These are phyloP conservation scores for Crepidotus variabilis DNA, from an alignment of 768 basidiomycete genomes.

Conservation along the genomic window DNA sequence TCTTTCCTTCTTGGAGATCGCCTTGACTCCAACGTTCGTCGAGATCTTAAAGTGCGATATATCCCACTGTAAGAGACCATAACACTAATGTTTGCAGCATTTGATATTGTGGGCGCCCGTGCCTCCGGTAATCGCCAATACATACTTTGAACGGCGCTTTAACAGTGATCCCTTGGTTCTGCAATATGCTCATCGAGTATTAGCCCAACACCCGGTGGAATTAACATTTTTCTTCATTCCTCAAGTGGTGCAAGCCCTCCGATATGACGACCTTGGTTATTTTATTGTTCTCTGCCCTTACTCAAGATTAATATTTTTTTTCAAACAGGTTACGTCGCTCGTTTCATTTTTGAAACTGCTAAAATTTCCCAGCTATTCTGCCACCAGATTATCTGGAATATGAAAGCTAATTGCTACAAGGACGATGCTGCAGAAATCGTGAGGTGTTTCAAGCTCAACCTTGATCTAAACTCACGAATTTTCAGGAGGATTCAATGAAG, in stretches of 20 bases:
- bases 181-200: constrained; percentile 94
- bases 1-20: constrained; percentile 74
- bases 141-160: constrained; percentile 83
- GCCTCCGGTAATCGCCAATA: constrained; percentile 76
- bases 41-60: constrained; percentile 78
- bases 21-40: constrained; percentile 49
- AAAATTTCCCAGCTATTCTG: constrained; percentile 98
- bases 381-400: constrained; percentile 99
- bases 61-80: background rate
- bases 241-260: constrained; percentile 94
- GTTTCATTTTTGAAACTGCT: constrained; percentile 95
- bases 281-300: background rate
- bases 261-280: constrained; percentile 84
- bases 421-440: constrained; percentile 87
- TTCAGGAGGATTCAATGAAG: constrained; percentile 92
- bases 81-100: constrained; percentile 43
- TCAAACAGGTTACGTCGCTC: constrained; percentile 91
- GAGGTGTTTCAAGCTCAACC: constrained; percentile 18
- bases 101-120: constrained; percentile 87
- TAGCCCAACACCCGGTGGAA: constrained; percentile 93
- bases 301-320: background rate
- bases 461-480: constrained; percentile 1
- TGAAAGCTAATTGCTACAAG: constrained; percentile 97
- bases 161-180: constrained; percentile 80
- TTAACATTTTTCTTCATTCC: constrained; percentile 99